Evolutionary conservation across 148 eudicot genomes (phyloP).

Genomic region (Camellia lanceoleosa): DNA sequence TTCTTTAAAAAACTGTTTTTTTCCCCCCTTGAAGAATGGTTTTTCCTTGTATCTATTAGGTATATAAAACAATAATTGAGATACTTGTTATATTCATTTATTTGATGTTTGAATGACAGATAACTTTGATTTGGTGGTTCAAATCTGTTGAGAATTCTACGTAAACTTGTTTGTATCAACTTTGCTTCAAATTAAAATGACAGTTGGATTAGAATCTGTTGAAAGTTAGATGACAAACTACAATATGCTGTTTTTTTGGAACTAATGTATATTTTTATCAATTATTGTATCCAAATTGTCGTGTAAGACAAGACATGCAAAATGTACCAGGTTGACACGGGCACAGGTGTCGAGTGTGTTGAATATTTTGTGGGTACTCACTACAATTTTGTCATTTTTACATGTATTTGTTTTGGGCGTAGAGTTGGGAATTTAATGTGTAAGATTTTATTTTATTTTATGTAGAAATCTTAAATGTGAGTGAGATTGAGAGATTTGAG

Average conservation of each 20-base stretch:
- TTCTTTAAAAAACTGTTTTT: not conserved
- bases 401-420: no score
- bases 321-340: not conserved
- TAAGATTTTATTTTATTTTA: no score
- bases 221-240: not conserved
- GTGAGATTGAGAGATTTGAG: no score
- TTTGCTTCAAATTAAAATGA: not conserved
- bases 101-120: slow-evolving; percentile 12
- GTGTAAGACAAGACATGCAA: not conserved
- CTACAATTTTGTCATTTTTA: no score
- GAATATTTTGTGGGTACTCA: no score
- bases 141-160: not conserved
- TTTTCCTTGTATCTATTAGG: slow-evolving; percentile 12
- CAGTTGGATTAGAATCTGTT: not conserved
- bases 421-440: no score
- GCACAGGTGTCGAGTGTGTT: no score
- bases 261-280: not conserved
- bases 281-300: not conserved
- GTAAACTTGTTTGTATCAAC: not conserved
- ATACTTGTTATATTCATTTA: slow-evolving; percentile 11
- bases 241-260: not conserved
- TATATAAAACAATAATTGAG: not conserved
- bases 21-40: not conserved
- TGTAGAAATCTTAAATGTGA: no score
- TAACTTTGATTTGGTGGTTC: slow-evolving; percentile 7